Evolutionary conservation across 202 grass and related monocot genomes (phyloP).

Genomic region (Elaeis oleifera): DNA sequence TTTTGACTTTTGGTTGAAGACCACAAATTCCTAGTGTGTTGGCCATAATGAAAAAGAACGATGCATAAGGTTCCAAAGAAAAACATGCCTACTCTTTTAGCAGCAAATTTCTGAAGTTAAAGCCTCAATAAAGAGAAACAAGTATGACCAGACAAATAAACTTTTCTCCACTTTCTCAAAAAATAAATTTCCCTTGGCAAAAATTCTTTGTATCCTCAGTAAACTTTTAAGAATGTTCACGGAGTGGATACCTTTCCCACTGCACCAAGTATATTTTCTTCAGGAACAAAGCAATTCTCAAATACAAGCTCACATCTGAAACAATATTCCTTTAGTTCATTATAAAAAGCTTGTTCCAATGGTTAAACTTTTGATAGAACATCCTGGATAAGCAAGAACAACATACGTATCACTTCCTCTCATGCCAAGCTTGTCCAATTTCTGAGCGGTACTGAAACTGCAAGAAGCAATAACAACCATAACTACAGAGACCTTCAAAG

Average conservation of each 20-base stretch:
- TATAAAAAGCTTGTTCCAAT: constrained; percentile 2
- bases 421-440: constrained; percentile 98
- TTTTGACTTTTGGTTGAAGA: too few species aligned
- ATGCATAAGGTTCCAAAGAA: too few species aligned
- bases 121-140: too few species aligned
- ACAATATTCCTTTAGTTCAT: neutral
- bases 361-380: neutral
- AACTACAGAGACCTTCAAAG: neutral
- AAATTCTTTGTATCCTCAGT: too few species aligned
- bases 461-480: neutral
- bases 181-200: too few species aligned
- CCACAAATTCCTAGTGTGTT: too few species aligned
- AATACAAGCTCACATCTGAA: constrained; percentile 96
- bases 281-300: constrained; percentile 94
- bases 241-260: constrained; percentile 67
- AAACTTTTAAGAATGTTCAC: neutral
- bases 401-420: constrained; percentile 91
- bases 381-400: constrained; percentile 20
- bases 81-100: too few species aligned
- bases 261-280: constrained; percentile 74
- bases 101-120: too few species aligned
- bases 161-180: too few species aligned
- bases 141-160: too few species aligned
- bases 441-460: constrained; percentile 96
- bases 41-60: too few species aligned